A percentile compares a stretch with the other conserved stretches of the same genome.
These are phyloP conservation scores for Rosa rugosa DNA, from an alignment of 306 rosid genomes.

Conservation along the genomic window DNA sequence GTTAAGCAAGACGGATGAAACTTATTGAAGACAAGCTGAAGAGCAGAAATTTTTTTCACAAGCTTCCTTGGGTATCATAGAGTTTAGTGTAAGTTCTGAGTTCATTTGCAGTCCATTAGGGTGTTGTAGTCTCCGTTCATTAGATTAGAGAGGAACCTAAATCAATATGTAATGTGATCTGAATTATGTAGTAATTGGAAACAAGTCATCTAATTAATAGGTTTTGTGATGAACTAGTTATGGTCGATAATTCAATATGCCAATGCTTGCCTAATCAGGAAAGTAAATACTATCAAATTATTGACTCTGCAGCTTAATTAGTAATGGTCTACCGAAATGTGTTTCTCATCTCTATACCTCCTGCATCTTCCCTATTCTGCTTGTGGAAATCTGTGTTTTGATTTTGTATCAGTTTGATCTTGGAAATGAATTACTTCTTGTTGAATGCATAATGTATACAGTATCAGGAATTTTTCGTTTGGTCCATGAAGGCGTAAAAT, in stretches of 20 bases:
- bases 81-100: constrained; percentile 19
- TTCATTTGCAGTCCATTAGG: not conserved
- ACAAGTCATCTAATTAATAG: not conserved
- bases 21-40: constrained; percentile 19
- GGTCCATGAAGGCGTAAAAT: not conserved
- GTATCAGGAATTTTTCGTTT: not conserved
- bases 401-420: not conserved
- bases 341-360: not conserved
- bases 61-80: constrained; percentile 30
- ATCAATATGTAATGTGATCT: not conserved
- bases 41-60: constrained; percentile 3
- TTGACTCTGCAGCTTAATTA: not conserved
- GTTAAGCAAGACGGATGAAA: constrained; percentile 39
- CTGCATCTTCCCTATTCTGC: not conserved
- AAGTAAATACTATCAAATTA: not conserved
- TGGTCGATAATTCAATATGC: not conserved
- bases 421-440: not conserved
- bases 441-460: not conserved
- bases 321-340: not conserved
- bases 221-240: not conserved
- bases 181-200: not conserved
- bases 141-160: not conserved
- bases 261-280: not conserved
- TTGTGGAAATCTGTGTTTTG: not conserved
- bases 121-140: constrained; percentile 6